phyloP scores from a whole-genome alignment of 2,329 filamentous ascomycete genomes.

The Fusarium sambucinum region DNA sequence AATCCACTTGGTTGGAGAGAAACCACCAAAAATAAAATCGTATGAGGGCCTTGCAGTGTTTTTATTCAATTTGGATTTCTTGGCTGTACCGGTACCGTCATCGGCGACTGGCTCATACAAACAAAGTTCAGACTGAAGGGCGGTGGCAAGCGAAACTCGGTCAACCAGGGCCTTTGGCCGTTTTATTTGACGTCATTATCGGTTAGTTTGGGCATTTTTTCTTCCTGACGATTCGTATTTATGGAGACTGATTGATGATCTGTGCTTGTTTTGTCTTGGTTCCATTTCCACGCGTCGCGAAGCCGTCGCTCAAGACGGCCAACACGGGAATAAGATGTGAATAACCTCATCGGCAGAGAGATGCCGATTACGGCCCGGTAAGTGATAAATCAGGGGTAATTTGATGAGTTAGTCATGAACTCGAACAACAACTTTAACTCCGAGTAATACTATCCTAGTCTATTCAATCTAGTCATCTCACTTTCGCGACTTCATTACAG shows the following conservation, averaged over 20 bases:
- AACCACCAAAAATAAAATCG: neutral
- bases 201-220: neutral
- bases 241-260: constrained; percentile 9
- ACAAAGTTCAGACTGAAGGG: neutral
- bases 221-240: neutral
- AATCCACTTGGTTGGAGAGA: neutral
- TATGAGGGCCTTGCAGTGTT: neutral
- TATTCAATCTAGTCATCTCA: neutral
- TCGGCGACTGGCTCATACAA: constrained; percentile 25
- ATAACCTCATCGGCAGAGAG: constrained; percentile 18
- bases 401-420: neutral
- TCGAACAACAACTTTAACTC: neutral
- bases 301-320: neutral
- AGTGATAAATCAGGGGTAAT: no score
- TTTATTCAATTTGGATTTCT: neutral
- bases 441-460: neutral
- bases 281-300: neutral
- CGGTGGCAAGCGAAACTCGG: constrained; percentile 17
- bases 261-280: neutral
- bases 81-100: constrained; percentile 5
- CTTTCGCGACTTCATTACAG: neutral
- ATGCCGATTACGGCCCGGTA: constrained; percentile 25
- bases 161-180: constrained; percentile 2
- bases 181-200: neutral
- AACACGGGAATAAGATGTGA: constrained; percentile 16